Base-by-base conservation (phyloP, 2,329 filamentous ascomycete genomes). In the Sordariomycetes sp. region DNA sequence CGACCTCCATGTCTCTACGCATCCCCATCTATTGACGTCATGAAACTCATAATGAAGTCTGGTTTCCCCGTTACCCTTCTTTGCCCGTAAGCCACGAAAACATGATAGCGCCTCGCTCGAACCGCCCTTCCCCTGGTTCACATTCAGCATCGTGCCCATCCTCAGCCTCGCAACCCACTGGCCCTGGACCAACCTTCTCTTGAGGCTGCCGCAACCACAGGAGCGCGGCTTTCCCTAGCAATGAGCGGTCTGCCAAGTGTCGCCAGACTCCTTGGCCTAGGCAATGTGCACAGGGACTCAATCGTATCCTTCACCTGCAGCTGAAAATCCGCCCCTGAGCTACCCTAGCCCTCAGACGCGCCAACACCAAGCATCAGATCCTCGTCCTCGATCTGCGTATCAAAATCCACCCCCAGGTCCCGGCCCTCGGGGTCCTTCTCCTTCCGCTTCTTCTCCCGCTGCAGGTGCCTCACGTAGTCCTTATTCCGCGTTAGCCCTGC, bases 361-460 rank as follows among this genome's bases (percentile, higher is more conserved):
- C 55, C 55, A 14, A 57, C 22, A 11, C 34, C 80, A 14, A 74
- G 76, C 81, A 85, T 85, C 25, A 85, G 66, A 61, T 85, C 81
- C 66, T 85, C 81, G n/a, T 85, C 81, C 58, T 83, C 80, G 43
- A 82, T 70, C 55, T 76, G 71, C 14, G 71, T 67, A 28, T 79
- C 74, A 60, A 80, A 81, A n/a, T 55, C 58, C 12, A 51, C 24
- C n/a, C 48, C 70, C 71, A 28, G 72, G 59, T 2, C 68, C 65
- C 20, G 68, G 66, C 2, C 66, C 14, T 57, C 43, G 37, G 48
- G 22, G 0, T 77, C 75, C 63, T 78, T 78, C 48, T 81, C 74
- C 10, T 62, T 60, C 22, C 74, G 72, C 64, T 73, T 76, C 64
- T 77, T 71, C 58, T 82, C 78, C 53, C 71, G 72, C 2, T 72